A percentile compares a stretch with the other conserved stretches of the same genome.
Conservation (phyloP, 441 rosid genomes). For the Jatropha podagrica region DNA sequence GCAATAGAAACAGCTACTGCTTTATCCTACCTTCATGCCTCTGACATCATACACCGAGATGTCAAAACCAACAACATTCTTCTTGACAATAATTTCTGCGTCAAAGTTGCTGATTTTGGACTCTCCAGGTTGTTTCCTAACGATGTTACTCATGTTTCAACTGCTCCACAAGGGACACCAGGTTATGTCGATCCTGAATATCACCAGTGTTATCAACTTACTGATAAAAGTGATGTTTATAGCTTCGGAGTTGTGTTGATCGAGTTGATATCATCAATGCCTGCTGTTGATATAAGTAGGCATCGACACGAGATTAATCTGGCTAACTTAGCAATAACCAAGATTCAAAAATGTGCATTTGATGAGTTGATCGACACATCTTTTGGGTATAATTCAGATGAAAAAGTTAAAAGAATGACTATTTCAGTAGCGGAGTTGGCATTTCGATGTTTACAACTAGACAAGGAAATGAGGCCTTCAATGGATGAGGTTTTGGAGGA, state of each 20-base stretch:
- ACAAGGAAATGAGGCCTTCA: conserved; percentile 58
- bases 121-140: conserved; percentile 32
- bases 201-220: conserved; percentile 56
- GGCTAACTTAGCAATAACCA: conserved; percentile 25
- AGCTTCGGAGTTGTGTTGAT: conserved; percentile 34
- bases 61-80: conserved; percentile 80
- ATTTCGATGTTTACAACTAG: conserved; percentile 30
- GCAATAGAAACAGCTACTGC: conserved; percentile 83
- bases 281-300: conserved; percentile 33
- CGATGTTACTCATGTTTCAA: conserved; percentile 28
- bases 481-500: conserved; percentile 59
- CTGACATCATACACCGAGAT: conserved; percentile 70
- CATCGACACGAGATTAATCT: conserved; percentile 29
- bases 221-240: conserved; percentile 31
- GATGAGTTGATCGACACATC: conserved; percentile 28
- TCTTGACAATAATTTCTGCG: conserved; percentile 52
- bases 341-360: conserved; percentile 22
- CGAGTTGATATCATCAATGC: conserved; percentile 34
- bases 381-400: conserved; percentile 25
- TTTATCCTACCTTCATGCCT: conserved; percentile 74
- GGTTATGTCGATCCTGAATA: conserved; percentile 38
- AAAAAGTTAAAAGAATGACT: conserved; percentile 20
- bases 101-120: conserved; percentile 67
- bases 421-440: conserved; percentile 31
- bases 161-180: conserved; percentile 33